phyloP scores from a whole-genome alignment of 805 yeast species.

The Komagataella mondaviorum region DNA sequence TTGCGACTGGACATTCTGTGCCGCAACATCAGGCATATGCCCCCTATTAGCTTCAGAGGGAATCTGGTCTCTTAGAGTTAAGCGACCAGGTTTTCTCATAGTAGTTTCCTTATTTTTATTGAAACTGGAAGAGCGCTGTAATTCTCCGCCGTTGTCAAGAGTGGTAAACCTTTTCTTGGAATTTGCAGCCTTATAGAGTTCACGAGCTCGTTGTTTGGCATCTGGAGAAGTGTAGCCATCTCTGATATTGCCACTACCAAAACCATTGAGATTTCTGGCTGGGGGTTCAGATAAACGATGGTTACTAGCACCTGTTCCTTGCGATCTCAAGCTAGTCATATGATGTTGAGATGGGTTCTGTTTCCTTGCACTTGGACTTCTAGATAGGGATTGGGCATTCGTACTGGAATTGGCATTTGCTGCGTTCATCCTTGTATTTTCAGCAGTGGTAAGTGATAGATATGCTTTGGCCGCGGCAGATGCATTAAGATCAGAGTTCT shows the following conservation, averaged over 20 bases:
- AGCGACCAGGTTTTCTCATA: not conserved
- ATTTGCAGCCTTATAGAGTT: slow-evolving; percentile 36
- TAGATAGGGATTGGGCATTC: not conserved
- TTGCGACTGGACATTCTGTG: not conserved
- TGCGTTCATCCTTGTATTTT: slow-evolving; percentile 65
- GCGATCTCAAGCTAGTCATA: not conserved
- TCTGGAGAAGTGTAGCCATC: slow-evolving; percentile 7
- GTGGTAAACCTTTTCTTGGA: slow-evolving; percentile 19
- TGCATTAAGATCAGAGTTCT: not conserved
- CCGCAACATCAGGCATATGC: not conserved
- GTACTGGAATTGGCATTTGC: slow-evolving; percentile 10
- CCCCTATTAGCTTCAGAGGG: not conserved
- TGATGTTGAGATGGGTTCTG: not conserved
- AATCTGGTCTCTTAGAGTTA: not conserved
- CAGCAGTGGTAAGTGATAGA: slow-evolving; percentile 60
- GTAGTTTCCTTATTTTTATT: slow-evolving; percentile 23
- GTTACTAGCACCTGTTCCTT: not conserved
- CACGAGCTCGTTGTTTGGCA: slow-evolving; percentile 31
- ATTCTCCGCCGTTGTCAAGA: slow-evolving; percentile 11
- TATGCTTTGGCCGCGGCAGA: slow-evolving; percentile 51
- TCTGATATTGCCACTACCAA: not conserved
- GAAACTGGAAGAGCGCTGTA: slow-evolving; percentile 37
- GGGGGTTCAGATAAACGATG: not conserved
- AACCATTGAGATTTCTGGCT: not conserved
- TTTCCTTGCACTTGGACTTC: slow-evolving; percentile 2